Conservation (phyloP, 345 rosid species). For the Gossypium rotundifolium region DNA sequence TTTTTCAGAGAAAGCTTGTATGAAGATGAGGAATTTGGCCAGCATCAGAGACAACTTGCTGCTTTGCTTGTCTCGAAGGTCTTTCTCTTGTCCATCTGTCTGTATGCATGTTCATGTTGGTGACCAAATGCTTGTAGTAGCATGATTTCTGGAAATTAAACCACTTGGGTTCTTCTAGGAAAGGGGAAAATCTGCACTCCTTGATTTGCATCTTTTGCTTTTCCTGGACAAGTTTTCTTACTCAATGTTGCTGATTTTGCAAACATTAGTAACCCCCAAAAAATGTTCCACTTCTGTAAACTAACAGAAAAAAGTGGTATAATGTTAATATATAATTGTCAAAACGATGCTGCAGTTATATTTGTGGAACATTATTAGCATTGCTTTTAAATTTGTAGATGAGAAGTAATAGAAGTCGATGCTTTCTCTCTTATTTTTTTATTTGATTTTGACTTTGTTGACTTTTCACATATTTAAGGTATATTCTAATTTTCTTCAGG, state of each 20-base stretch:
- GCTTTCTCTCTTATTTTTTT: not conserved
- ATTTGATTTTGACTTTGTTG: not conserved
- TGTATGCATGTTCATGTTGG: not conserved
- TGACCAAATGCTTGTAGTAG: not conserved
- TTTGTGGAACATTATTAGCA: not conserved
- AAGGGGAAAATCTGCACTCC: not conserved
- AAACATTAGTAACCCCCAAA: not conserved
- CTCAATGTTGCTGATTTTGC: not conserved
- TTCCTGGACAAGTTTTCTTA: not conserved
- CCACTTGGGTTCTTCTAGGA: not conserved
- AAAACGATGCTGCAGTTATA: not conserved
- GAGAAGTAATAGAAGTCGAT: not conserved
- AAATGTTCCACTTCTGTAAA: not conserved
- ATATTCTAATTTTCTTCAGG: slow-evolving; percentile 34
- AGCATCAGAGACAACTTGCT: slow-evolving; percentile 88
- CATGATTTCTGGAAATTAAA: not conserved
- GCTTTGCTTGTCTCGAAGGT: slow-evolving; percentile 94
- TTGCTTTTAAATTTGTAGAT: not conserved
- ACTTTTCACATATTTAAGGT: not conserved
- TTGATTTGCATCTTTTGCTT: not conserved
- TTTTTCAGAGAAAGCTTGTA: slow-evolving; percentile 13
- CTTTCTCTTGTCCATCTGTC: not conserved
- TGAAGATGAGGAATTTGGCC: slow-evolving; percentile 16
- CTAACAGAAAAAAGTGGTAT: not conserved
- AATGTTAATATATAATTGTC: too few species aligned